phyloP scores from a whole-genome alignment of 208 protist species.

The Crithidia sp. region DNA sequence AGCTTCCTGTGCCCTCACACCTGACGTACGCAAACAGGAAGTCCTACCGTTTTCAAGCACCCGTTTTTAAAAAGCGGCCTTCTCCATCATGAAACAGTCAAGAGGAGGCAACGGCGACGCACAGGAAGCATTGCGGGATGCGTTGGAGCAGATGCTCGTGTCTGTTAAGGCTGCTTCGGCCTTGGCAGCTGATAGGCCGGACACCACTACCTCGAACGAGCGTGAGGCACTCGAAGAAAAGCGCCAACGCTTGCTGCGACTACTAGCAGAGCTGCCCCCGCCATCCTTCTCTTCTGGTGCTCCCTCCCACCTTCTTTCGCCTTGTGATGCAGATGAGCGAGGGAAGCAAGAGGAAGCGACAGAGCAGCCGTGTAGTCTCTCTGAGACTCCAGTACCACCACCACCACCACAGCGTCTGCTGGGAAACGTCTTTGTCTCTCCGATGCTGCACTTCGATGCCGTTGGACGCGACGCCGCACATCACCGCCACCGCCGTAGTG shows the following conservation, averaged over 20 bases:
- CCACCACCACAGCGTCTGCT: slow-evolving; percentile 1
- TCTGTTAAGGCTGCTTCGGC: not conserved
- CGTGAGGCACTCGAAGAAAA: slow-evolving; percentile 3
- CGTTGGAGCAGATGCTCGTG: slow-evolving; percentile 13
- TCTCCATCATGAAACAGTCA: no score
- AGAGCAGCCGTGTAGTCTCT: no score
- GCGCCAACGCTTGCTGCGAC: slow-evolving; percentile 7
- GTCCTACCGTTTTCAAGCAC: no score
- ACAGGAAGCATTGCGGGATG: slow-evolving; percentile 5
- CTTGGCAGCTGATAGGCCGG: not conserved
- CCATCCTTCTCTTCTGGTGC: not conserved
- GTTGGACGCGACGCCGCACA: no score
- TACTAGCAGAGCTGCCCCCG: slow-evolving; percentile 9
- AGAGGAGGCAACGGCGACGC: not conserved
- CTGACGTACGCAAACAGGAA: no score
- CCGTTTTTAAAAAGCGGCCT: no score
- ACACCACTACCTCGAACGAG: not conserved
- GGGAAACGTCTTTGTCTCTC: slow-evolving; percentile 5
- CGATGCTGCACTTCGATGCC: no score
- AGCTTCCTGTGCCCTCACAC: no score
- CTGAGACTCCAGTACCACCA: not conserved
- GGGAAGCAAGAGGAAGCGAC: no score
- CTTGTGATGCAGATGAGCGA: not conserved
- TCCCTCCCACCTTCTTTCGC: not conserved
- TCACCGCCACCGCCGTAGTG: no score